Evolutionary conservation across 2,329 filamentous ascomycete genomes (phyloP).

Genomic region (Fusarium albosuccineum): DNA sequence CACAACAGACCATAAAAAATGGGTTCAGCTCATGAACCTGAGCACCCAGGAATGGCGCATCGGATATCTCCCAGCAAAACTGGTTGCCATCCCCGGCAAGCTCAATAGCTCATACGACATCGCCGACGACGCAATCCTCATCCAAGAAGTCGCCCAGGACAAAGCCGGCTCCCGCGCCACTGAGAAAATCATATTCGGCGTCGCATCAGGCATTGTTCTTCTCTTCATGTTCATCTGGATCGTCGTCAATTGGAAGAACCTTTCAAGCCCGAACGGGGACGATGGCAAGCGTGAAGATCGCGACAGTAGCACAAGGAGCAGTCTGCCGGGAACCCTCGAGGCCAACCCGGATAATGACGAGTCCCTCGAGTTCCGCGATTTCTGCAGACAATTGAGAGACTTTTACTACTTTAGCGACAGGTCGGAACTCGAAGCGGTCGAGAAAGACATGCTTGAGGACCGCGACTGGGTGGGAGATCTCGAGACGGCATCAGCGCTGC

Average conservation of each 20-base stretch:
- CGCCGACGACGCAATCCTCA: constrained; percentile 13
- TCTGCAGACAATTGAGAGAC: constrained; percentile 2
- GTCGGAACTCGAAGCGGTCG: constrained; percentile 6
- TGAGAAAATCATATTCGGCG: constrained; percentile 16
- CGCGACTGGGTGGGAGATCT: constrained; percentile 4
- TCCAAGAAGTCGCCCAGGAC: constrained; percentile 10
- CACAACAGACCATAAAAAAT: constrained; percentile 16
- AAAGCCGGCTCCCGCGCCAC: neutral
- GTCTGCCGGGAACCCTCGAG: neutral
- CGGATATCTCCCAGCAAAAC: constrained; percentile 19
- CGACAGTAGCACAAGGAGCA: neutral
- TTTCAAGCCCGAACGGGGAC: neutral
- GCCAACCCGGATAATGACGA: neutral
- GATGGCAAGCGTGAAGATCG: neutral
- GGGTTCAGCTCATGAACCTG: constrained; percentile 27
- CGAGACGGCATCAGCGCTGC: neutral
- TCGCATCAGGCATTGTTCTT: constrained; percentile 16
- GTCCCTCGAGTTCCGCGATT: neutral
- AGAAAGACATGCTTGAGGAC: constrained; percentile 6
- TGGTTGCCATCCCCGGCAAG: constrained; percentile 16
- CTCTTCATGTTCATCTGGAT: constrained; percentile 11
- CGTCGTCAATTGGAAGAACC: constrained; percentile 1
- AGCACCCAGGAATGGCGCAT: constrained; percentile 28
- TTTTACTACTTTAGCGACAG: constrained; percentile 5
- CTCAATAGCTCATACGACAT: constrained; percentile 17